Evolutionary conservation across 495 filamentous ascomycete genomes (phyloP), one percentile per base, ranked within the genome.

Genomic region (Polyplosphaeria fusca): DNA sequence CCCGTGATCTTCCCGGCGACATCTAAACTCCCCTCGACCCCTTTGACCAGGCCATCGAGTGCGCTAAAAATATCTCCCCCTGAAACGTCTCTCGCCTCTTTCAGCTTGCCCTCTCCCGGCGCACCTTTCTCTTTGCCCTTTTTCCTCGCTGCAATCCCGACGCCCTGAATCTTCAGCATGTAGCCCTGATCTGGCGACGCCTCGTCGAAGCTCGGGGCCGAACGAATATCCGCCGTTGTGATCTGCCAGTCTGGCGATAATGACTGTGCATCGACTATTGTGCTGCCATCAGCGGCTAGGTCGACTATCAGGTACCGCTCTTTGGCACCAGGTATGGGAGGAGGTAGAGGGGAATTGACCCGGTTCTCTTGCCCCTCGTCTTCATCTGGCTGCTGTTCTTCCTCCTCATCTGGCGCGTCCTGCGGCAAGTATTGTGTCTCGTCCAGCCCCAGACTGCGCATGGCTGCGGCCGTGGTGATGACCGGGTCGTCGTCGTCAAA

Each of bases 401-500:
- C 39, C 23, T 32, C 49, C 2, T 52, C 25, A 4, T 59, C 53
- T 13, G 40, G 27, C 0, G 39, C 30, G 27, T 44, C 38, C 16
- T 55, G 38, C 2, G 47, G 62, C 2, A 57, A 38, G 27, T 52
- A 58, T 12, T 42, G 43, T 5, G 62, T 60, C 18, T 65, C 62
- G 38, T 61, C 56, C 20, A 61, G 38, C 7, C 67, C 68, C 0
- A 71, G 59, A 16, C 65, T 57, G 1, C 52, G 53, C 47, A 72
- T 62, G 2, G 60, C 57, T 2, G 67, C 69, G 1, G 63, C 58
- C 2, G 68, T 72, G 5, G 75, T 51, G 7, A 68, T 44, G 4
- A 67, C 68, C 1, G 65, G 67, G 48, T 71, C 65, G 47, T 73
- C 70, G 35, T 76, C 73, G 18, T 63, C 52, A 27, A 78, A 97